Base-by-base conservation (phyloP, 2,329 filamentous ascomycete species). In the Furcasterigmium sp. region DNA sequence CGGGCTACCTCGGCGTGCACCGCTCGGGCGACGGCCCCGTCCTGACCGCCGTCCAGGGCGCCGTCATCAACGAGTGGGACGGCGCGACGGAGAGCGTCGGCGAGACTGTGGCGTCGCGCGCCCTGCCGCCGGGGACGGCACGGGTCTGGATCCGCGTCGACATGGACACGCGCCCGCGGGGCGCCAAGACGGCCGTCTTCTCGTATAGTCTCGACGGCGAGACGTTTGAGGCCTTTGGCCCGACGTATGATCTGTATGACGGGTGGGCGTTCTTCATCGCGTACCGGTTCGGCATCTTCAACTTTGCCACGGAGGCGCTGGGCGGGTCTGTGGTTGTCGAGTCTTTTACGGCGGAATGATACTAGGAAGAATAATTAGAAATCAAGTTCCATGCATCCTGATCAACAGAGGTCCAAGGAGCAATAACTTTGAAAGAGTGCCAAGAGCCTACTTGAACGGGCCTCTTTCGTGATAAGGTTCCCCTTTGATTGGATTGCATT, bases 1-100 rank as follows among this genome's bases (percentile, higher is more conserved):
- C 65, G 1, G 73, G 73, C 0, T 80, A 70, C 53, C 73, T 82
- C 23, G 76, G 72, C 2, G 56, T 81, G 9, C 53, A 66, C 45
- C 67, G 67, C 38, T 57, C 60, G 11, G 61, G 57, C 1, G 47
- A 51, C 30, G 46, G 42, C 2, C 54, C 61, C 37, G 56, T 51
- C 6, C 46, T 69, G 1, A 50, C 59, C 4, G 53, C 69, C 3
- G 57, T 63, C 7, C 61, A 68, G 35, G 60, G 62, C 17, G 55
- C 75, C 36, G 60, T 54, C 3, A 56, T 70, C 45, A 60, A 69
- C 47, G 56, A 55, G 45, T 55, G 50, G 50, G 46, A 51, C 2
- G 52, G 54, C 23, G 2, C 53, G 5, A 48, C 56, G 3, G 48
- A 45, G 5, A 41, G 35, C 1, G 21, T 46, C 3, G 57, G 57